Evolutionary conservation across 306 rosid species (phyloP), one percentile per base, ranked within the genome.

Genomic region (Senna tora): DNA sequence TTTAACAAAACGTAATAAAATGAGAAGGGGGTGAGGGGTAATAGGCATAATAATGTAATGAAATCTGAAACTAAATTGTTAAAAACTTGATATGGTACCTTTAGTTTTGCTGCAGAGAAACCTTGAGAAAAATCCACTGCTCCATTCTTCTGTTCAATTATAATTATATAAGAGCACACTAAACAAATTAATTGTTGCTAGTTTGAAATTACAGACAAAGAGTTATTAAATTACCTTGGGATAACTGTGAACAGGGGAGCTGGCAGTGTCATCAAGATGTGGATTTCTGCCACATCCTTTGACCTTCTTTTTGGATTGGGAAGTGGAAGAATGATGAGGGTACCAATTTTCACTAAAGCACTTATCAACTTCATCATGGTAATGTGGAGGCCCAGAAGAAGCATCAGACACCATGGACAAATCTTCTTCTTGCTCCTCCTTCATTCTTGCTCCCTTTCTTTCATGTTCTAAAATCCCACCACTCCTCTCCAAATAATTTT

Each of bases 331-430:
- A 75, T 49, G 55, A 34, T 64, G 53, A 16, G 72, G 59, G 52
- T 53, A 67, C 28, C 82, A 79, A 70, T 85, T 75, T 58, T 84
- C 84, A 52, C 63, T 68, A 49, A 62, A 70, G 74, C 75, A 69
- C 36, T 81, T 83, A 54, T 81, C 79, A 54, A 70, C 72, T 17
- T 65, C 74, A 10, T 86, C 86, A 47, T 76, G 81, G 74, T 65
- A 79, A 84, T 87, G 86, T 46, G 96, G 92, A 71, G 96, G 97
- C 28, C 97, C 97, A 33, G 98, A 93, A 45, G 97, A 90, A 72
- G 98, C 98, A 80, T 93, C 97, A 46, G 98, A 93, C 7, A 93
- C 84, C 96, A 93, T 90, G 0, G 97, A 93, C 4, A 87, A 86
- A 78, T 87, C 96, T 56, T 87, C 87, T 65, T 82, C 86, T n/a